Percentiles rank a stretch among this genome's conserved stretches.
Evolutionary conservation across 116 monocot genomes (phyloP).

Genomic region (Cymodocea nodosa): DNA sequence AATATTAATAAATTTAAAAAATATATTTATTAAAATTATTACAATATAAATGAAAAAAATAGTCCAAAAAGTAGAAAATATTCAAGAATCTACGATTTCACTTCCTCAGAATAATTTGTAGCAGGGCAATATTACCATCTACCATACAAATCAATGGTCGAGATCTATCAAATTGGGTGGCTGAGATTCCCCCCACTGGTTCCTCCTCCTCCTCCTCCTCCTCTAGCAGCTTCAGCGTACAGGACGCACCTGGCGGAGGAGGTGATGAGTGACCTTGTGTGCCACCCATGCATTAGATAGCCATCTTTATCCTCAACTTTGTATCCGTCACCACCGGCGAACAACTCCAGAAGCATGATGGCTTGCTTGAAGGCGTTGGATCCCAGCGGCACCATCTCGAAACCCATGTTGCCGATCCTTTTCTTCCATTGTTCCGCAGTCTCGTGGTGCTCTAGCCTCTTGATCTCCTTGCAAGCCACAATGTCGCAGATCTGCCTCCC

Average conservation of each 20-base stretch:
- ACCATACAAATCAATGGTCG: too few relatives aligned
- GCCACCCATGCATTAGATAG: slow-evolving; percentile 47
- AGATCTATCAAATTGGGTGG: too few relatives aligned
- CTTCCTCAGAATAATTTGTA: too few relatives aligned
- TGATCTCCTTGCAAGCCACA: slow-evolving; percentile 58
- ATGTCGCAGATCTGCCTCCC: slow-evolving; percentile 80
- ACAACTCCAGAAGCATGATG: slow-evolving; percentile 32
- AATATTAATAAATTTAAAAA: too few relatives aligned
- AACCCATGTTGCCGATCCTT: slow-evolving; percentile 30
- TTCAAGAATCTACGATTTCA: too few relatives aligned
- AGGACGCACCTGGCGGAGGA: slow-evolving; percentile 37
- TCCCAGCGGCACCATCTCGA: slow-evolving; percentile 33
- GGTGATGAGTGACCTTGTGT: slow-evolving; percentile 41
- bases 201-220: too few relatives aligned
- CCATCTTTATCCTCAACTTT: slow-evolving; percentile 50
- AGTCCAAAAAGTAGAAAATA: too few relatives aligned
- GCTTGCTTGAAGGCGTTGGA: slow-evolving; percentile 58
- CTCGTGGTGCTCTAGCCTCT: slow-evolving; percentile 73
- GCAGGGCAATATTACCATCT: too few relatives aligned
- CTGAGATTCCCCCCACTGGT: too few relatives aligned
- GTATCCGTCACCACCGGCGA: slow-evolving; percentile 42
- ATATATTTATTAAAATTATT: too few relatives aligned
- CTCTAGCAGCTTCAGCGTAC: background rate
- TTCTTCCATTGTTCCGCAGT: slow-evolving; percentile 39
- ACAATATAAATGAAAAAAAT: too few relatives aligned